Base-by-base conservation (phyloP, 2,329 filamentous ascomycete genomes). In the Pestalotiopsis sp. region DNA sequence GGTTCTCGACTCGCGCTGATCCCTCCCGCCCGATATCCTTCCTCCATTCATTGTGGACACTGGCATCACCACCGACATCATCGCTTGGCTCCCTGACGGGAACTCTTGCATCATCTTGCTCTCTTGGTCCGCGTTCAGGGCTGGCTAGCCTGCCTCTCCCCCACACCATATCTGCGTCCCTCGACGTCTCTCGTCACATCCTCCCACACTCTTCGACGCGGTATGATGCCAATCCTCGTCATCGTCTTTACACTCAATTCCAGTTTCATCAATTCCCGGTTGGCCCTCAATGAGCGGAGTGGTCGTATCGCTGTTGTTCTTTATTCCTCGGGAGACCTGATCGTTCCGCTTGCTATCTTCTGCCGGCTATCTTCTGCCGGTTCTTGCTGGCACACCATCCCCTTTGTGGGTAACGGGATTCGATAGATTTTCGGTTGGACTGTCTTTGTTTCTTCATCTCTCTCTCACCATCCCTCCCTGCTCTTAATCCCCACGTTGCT, bases 41-140 rank as follows among this genome's bases (percentile, higher is more conserved):
- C 45, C 17, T n/a, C 45, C 14, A n/a, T n/a, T n/a, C 45, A 52
- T n/a, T 52, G 45, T 52, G 45, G 45, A 52, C 45, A 20, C 20
- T 17, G 40, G 72, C 72, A 74, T 74, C 73, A 75, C 72, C 72
- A 73, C 72, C 72, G 74, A 75, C 73, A 75, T 75, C 73, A 75
- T 74, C 38, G 13, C 36, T 25, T 58, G 57, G 49, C 27, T 36
- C 69, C 70, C 72, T 69, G 71, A 72, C 45, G 63, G 58, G 62
- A 64, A 25, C 63, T 59, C 25, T 31, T 36, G 27, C 27, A 66
- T 67, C 70, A 40, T 65, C 40, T 5, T 11, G 11, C 36, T 11
- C 61, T 23, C 40, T 52, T n/a, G 25, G n/a, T 27, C 60, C 14
- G 38, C 14, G 17, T 25, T 36, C 20, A 20, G 31, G 12, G n/a